These are phyloP conservation scores for Pilobolus umbonatus DNA, from an alignment of 192 early-diverging fungal species.

Conservation along the genomic window DNA sequence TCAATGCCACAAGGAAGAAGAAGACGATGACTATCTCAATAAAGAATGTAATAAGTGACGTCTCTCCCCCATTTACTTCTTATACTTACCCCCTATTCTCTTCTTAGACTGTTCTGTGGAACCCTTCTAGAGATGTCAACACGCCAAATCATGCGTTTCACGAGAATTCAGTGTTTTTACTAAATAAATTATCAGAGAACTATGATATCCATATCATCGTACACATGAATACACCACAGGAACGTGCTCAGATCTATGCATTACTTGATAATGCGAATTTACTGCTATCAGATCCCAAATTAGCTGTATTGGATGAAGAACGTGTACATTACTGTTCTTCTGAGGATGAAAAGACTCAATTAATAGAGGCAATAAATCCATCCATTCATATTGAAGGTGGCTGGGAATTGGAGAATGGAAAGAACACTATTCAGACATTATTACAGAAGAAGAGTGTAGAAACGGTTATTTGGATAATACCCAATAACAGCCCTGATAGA, in stretches of 20 bases:
- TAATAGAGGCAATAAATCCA: constrained; percentile 64
- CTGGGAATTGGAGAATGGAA: constrained; percentile 36
- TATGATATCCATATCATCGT: constrained; percentile 57
- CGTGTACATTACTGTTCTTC: constrained; percentile 66
- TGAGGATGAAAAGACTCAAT: constrained; percentile 58
- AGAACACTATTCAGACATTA: constrained; percentile 11
- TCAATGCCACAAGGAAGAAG: constrained; percentile 29
- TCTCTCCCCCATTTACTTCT: neutral
- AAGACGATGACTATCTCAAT: constrained; percentile 54
- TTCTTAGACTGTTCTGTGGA: constrained; percentile 69
- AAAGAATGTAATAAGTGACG: constrained; percentile 45
- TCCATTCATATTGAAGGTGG: constrained; percentile 61
- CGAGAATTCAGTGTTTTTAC: constrained; percentile 50
- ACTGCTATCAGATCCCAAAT: constrained; percentile 13
- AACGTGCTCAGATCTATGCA: constrained; percentile 52
- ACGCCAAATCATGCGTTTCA: constrained; percentile 68
- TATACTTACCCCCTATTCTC: neutral
- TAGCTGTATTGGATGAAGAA: constrained; percentile 49
- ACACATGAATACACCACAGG: constrained; percentile 45
- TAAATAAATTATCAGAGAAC: constrained; percentile 43
- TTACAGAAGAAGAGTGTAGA: neutral
- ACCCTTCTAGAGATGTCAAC: constrained; percentile 64
- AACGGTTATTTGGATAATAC: neutral
- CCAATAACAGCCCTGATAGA: too few relatives aligned
- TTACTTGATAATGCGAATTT: constrained; percentile 41